Evolutionary conservation across 331 rosid species (phyloP).

Genomic region (Cydonia oblonga): DNA sequence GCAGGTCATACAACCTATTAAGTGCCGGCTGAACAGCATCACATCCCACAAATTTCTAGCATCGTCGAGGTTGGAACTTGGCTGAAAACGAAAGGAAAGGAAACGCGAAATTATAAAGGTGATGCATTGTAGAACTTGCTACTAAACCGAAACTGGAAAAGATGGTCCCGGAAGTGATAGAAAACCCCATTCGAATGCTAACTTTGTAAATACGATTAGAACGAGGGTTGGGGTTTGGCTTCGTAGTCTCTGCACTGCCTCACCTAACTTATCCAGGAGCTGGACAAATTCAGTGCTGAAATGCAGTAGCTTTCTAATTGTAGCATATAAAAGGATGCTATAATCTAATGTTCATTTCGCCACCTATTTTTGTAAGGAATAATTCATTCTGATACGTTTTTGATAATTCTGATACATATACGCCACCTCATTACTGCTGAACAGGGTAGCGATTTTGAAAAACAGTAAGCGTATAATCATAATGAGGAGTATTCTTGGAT

Average conservation of each 20-base stretch:
- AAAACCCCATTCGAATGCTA: neutral
- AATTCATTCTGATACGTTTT: neutral
- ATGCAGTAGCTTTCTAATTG: neutral
- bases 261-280: neutral
- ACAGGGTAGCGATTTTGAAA: no score
- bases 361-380: neutral
- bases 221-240: neutral
- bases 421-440: no score
- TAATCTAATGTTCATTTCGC: neutral
- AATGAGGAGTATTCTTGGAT: no score
- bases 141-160: neutral
- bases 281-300: neutral
- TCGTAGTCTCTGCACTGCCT: neutral
- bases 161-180: neutral
- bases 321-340: neutral
- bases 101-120: neutral
- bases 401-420: no score
- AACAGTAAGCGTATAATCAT: no score
- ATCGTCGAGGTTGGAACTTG: neutral
- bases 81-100: neutral
- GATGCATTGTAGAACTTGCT: neutral
- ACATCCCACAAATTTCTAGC: neutral
- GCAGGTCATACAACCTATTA: neutral
- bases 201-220: neutral
- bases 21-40: neutral